Evolutionary conservation across 192 early-diverging fungal genomes (phyloP), one percentile per base, ranked within the genome.

Genomic region (Bifiguratus adelaidae): DNA sequence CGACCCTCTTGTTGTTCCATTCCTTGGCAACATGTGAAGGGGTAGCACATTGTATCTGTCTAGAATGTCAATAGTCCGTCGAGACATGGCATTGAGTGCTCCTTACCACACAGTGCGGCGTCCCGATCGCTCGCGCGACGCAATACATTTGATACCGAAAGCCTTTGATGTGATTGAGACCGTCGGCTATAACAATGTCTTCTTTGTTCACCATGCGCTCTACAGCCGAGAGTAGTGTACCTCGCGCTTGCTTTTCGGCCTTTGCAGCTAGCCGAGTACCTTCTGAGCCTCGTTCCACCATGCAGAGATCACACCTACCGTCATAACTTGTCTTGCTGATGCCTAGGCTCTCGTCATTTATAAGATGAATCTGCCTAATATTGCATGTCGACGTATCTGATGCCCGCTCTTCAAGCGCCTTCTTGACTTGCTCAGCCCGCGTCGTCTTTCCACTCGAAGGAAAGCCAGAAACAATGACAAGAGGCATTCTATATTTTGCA

Each of bases 121-220:
- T 95, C 37, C 82, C 76, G 24, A 91, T 71, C 30, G 82, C 85
- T 18, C 88, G 77, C 0, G 89, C 81, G 12, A 92, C 68, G 55
- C 91, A 92, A 65, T 91, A 92, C 18, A 97, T 74, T 63, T 97
- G 93, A 68, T 97, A 99, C 50, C 96, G 74, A 56, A 91, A 91
- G 4, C 96, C 95, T 71, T 99, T 99, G 62, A 99, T 97, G 67
- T 97, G 96, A 63, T 99, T 99, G 55, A 95, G 58, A n/a, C 74
- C 71, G 53, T 99, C 96, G 5, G 77, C 89, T 37, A 99, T 92
- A 9, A 97, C 82, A 36, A 99, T 74, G 42, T 72, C 68, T n/a
- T 95, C 85, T 37, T 79, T 81, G 20, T 83, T 78, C 25, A 97
- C 60, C 1, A 78, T 56, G 26, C 96, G 65, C 58, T 96, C 92